phyloP scores from a whole-genome alignment of 2,329 filamentous ascomycete species.

The Exophiala phaeomuriformis region DNA sequence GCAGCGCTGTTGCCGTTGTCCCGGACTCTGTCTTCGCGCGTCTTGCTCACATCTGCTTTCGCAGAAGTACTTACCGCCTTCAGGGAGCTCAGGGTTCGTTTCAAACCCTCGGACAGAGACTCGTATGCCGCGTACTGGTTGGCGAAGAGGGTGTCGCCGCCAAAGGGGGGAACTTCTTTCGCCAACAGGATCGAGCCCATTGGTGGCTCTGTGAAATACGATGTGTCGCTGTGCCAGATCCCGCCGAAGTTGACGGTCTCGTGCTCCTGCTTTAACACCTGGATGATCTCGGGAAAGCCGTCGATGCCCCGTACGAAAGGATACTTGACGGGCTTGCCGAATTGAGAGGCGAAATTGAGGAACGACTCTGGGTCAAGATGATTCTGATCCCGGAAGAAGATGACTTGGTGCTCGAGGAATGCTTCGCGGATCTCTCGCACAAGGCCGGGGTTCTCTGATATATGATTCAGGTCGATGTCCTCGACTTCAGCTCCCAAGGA shows the following conservation, averaged over 20 bases:
- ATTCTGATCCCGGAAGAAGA: constrained; percentile 24
- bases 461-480: constrained; percentile 18
- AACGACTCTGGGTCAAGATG: constrained; percentile 14
- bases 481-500: constrained; percentile 23
- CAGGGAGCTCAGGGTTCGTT: constrained; percentile 26
- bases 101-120: constrained; percentile 30
- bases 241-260: constrained; percentile 25
- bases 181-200: constrained; percentile 23
- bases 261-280: constrained; percentile 23
- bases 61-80: constrained; percentile 27
- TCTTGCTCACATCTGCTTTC: constrained; percentile 27
- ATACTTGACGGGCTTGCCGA: constrained; percentile 24
- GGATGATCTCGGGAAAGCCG: constrained; percentile 22
- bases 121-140: constrained; percentile 30
- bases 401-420: constrained; percentile 23
- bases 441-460: constrained; percentile 16
- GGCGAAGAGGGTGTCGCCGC: constrained; percentile 31
- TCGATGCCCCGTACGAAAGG: constrained; percentile 24
- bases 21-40: constrained; percentile 28
- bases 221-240: constrained; percentile 26
- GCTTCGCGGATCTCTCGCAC: constrained; percentile 21
- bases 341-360: constrained; percentile 19
- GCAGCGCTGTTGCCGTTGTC: constrained; percentile 17
- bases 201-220: constrained; percentile 19
- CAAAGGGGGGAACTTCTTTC: constrained; percentile 26